Percentiles rank a stretch among this genome's conserved stretches.
phyloP scores from a whole-genome alignment of 352 stramenopile species.

The Phytophthora syringae region DNA sequence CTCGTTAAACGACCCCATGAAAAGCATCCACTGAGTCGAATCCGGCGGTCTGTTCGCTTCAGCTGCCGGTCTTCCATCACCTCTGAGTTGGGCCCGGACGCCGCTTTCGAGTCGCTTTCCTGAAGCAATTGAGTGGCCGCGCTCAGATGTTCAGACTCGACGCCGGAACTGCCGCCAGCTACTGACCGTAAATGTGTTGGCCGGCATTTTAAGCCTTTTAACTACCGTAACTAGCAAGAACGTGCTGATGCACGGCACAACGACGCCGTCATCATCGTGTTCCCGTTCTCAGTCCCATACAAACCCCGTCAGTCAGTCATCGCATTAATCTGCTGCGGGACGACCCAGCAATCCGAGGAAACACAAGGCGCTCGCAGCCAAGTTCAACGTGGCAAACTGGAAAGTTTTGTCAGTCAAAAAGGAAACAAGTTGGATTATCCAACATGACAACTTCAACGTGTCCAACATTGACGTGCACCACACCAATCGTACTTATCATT shows the following conservation, averaged over 20 bases:
- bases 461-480: neutral
- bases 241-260: no score
- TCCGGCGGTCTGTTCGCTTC: no score
- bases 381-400: neutral
- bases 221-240: no score
- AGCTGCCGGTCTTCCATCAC: neutral
- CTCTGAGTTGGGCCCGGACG: no score
- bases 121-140: neutral
- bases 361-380: neutral
- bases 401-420: no score
- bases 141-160: neutral
- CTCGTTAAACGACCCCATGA: conserved; percentile 15
- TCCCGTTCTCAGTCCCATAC: neutral
- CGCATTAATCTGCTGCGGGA: neutral
- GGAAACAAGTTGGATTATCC: no score
- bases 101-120: neutral
- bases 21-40: conserved; percentile 19
- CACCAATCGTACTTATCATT: neutral
- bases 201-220: no score
- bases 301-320: neutral
- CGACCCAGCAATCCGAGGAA: neutral
- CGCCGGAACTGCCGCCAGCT: neutral
- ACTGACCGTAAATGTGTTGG: no score
- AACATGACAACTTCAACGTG: neutral
- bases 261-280: neutral